Conservation (phyloP, 2,329 filamentous ascomycete genomes). For the Penicillium brevicompactum region DNA sequence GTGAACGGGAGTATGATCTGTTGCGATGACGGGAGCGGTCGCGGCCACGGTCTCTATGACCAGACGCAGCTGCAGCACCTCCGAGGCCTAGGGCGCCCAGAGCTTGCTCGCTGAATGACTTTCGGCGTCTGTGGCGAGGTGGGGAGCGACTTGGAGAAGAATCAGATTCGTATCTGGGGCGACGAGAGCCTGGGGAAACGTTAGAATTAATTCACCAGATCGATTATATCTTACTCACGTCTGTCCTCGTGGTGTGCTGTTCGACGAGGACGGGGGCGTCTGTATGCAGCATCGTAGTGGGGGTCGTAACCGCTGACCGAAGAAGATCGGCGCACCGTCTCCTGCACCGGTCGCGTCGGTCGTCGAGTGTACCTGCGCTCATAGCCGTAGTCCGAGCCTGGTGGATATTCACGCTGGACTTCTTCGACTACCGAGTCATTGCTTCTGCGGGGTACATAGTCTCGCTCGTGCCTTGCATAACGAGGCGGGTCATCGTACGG, state of each 20-base stretch:
- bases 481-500: slow-evolving; percentile 31
- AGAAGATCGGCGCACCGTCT: slow-evolving; percentile 40
- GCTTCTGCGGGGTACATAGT: slow-evolving; percentile 62
- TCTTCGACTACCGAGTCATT: slow-evolving; percentile 76
- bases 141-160: slow-evolving; percentile 46
- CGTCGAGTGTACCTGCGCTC: slow-evolving; percentile 26
- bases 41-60: slow-evolving; percentile 54
- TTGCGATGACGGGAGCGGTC: slow-evolving; percentile 32
- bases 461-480: slow-evolving; percentile 19
- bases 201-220: background rate
- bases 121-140: slow-evolving; percentile 43
- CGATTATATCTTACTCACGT: slow-evolving; percentile 31
- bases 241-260: slow-evolving; percentile 50
- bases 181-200: slow-evolving; percentile 30
- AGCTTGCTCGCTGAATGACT: slow-evolving; percentile 52
- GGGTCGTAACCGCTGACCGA: slow-evolving; percentile 38
- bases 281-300: slow-evolving; percentile 37
- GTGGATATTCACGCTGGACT: slow-evolving; percentile 80
- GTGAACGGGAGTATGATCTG: slow-evolving; percentile 52
- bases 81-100: slow-evolving; percentile 62
- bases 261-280: slow-evolving; percentile 42
- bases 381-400: slow-evolving; percentile 56
- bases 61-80: slow-evolving; percentile 46
- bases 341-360: slow-evolving; percentile 30
- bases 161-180: slow-evolving; percentile 32